phyloP scores from a whole-genome alignment of 1,284 basidiomycete genomes.

The Pseudozyma pruni region DNA sequence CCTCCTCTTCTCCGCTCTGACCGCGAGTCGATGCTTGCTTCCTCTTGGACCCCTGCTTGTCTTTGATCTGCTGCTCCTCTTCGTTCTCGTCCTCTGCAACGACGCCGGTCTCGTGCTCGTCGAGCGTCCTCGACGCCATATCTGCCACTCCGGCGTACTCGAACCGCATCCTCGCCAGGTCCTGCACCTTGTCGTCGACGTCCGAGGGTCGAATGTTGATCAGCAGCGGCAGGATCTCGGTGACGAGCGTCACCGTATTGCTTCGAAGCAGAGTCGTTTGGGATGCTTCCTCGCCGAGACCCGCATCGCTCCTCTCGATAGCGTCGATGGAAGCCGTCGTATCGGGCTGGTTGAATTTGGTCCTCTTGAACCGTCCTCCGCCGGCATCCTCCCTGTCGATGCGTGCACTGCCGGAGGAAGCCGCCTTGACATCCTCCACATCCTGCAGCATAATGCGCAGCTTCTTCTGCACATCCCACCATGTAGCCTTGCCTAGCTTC shows the following conservation, averaged over 20 bases:
- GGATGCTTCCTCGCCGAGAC: conserved; percentile 10
- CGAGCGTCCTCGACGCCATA: conserved; percentile 21
- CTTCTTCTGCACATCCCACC: conserved; percentile 69
- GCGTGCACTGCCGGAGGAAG: background rate
- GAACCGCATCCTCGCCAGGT: conserved; percentile 33
- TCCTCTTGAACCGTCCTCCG: conserved; percentile 8
- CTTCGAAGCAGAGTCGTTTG: conserved; percentile 10
- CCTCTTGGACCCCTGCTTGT: background rate
- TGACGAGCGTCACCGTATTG: conserved; percentile 22
- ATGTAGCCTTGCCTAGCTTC: conserved; percentile 74
- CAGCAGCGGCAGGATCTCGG: conserved; percentile 40
- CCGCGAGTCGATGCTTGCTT: conserved; percentile 1
- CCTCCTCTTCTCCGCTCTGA: no score
- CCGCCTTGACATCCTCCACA: conserved; percentile 62
- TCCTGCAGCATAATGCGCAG: conserved; percentile 64
- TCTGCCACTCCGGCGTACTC: conserved; percentile 40
- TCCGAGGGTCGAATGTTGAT: conserved; percentile 28
- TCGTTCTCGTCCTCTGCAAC: conserved; percentile 12
- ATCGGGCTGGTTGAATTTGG: conserved; percentile 15
- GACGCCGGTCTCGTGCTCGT: conserved; percentile 34
- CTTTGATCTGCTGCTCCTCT: background rate
- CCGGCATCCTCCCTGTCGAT: conserved; percentile 2
- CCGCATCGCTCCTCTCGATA: conserved; percentile 21
- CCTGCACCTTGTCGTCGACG: conserved; percentile 5
- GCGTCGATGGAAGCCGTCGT: background rate